Conservation (phyloP, 2,329 filamentous ascomycete genomes). For the Pseudonectria foliicola region DNA sequence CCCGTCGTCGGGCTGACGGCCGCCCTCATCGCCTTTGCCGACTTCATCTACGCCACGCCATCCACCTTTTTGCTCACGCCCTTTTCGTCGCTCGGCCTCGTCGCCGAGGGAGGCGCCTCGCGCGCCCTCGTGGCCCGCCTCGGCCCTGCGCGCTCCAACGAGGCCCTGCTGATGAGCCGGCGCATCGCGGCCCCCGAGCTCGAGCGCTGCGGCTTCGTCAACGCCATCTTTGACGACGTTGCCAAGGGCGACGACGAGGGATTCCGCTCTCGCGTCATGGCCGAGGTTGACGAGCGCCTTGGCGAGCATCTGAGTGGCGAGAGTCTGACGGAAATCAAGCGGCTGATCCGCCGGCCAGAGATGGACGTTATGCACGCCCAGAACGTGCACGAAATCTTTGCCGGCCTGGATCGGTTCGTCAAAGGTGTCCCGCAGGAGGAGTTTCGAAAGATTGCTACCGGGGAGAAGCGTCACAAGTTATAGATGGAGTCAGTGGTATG, state of each 20-base stretch:
- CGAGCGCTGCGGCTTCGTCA: slow-evolving; percentile 72
- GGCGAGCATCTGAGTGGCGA: slow-evolving; percentile 74
- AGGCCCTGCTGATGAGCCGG: slow-evolving; percentile 87
- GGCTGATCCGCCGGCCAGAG: slow-evolving; percentile 68
- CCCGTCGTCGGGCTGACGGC: slow-evolving; percentile 85
- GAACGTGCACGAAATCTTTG: slow-evolving; percentile 80
- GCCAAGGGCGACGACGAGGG: slow-evolving; percentile 55
- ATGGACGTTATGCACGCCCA: slow-evolving; percentile 65
- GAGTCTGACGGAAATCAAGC: slow-evolving; percentile 78
- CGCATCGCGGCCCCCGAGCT: slow-evolving; percentile 68
- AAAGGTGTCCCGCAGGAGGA: slow-evolving; percentile 79
- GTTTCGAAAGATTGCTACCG: slow-evolving; percentile 75
- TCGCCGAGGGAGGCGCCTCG: slow-evolving; percentile 79
- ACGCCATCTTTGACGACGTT: slow-evolving; percentile 61
- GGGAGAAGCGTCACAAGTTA: slow-evolving; percentile 92
- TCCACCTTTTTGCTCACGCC: slow-evolving; percentile 82
- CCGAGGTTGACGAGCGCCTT: slow-evolving; percentile 73
- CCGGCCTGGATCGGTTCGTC: slow-evolving; percentile 73
- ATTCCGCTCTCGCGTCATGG: slow-evolving; percentile 65
- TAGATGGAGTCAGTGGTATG: slow-evolving; percentile 30
- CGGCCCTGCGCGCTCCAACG: slow-evolving; percentile 76
- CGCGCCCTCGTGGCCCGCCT: slow-evolving; percentile 72
- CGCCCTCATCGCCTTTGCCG: slow-evolving; percentile 72
- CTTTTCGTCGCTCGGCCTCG: slow-evolving; percentile 82
- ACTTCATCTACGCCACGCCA: slow-evolving; percentile 86